phyloP scores from a whole-genome alignment of 139 green algal species.

The Volvox africanus region DNA sequence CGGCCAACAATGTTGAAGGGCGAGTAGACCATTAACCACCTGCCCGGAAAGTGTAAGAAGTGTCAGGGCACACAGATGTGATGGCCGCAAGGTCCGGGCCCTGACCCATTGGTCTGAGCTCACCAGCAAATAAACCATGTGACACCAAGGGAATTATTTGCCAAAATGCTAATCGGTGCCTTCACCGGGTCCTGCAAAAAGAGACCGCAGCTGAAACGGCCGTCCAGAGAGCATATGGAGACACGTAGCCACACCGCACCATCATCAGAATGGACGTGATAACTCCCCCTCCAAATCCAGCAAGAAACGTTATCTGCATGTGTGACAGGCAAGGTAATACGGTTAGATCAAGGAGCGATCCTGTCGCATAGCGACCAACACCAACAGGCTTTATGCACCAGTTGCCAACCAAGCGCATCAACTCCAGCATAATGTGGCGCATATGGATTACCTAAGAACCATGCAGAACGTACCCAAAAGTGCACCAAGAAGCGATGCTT shows the following conservation, averaged over 20 bases:
- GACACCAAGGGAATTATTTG: slow-evolving; percentile 53
- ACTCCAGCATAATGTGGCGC: no score
- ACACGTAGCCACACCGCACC: slow-evolving; percentile 20
- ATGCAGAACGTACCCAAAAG: slow-evolving; percentile 33
- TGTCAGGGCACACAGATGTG: neutral
- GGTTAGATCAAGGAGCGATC: neutral
- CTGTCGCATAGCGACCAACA: neutral
- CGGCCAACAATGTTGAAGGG: slow-evolving; percentile 38
- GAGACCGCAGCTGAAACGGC: neutral
- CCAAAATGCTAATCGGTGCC: slow-evolving; percentile 58
- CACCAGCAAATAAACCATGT: slow-evolving; percentile 34
- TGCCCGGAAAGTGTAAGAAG: neutral
- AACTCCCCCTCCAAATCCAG: slow-evolving; percentile 65
- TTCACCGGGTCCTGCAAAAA: slow-evolving; percentile 46
- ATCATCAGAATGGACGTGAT: slow-evolving; percentile 59
- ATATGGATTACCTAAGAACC: neutral
- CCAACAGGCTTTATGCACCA: neutral
- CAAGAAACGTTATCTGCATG: slow-evolving; percentile 49
- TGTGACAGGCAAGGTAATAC: neutral
- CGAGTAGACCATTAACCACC: slow-evolving; percentile 65
- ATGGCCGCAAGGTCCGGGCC: neutral
- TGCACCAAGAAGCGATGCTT: slow-evolving; percentile 33
- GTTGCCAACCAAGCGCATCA: no score
- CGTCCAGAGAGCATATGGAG: neutral
- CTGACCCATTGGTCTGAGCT: neutral